Base-by-base conservation (phyloP, 2,329 filamentous ascomycete species). In the Pseudocercospora fijiensis region DNA sequence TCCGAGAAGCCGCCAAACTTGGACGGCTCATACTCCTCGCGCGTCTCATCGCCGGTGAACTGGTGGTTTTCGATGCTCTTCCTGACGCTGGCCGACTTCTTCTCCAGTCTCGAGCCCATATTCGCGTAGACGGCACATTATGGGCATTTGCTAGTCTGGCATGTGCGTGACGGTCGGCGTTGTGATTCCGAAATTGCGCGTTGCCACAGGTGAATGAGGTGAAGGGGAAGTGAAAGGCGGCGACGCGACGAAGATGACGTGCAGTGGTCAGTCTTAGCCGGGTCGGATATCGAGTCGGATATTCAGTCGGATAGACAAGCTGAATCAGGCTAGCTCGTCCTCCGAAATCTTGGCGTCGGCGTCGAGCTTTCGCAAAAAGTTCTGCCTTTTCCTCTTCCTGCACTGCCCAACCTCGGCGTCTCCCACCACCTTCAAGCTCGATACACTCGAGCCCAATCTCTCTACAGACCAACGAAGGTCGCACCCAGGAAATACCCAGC, bases 11-110 rank as follows among this genome's bases (percentile, higher is more conserved):
- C 94, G 26, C 92, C 91, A 77, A 98, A 99, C 58, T 85, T 86
- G 67, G 92, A 97, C 1, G 83, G 86, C 63, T 89, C 88, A 76
- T 99, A 99, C 76, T 99, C 96, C 63, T 98, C 94, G 62, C 95
- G 94, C 24, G 85, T 85, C 41, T 70, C 69, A 75, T 97, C 92
- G 72, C 90, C 84, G 1, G 88, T 82, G 75, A 97, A 98, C 1
- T 83, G 85, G 77, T 96, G 86, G 67, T 78, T 83, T 66, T 86
- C 84, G 70, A 89, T 89, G 68, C 84, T 81, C 76, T 88, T 88
- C 67, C 86, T 84, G 70, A 87, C 84, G 30, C 81, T 77, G 64
- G 78, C 80, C 37, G 85, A 87, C 65, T 86, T 87, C 68, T 80
- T 79, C 69, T 88, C 83, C 66, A 87, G 80, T 69, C 84, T 80